Conservation (phyloP, 2,329 filamentous ascomycete species). For the Paecilomyces fulvus region DNA sequence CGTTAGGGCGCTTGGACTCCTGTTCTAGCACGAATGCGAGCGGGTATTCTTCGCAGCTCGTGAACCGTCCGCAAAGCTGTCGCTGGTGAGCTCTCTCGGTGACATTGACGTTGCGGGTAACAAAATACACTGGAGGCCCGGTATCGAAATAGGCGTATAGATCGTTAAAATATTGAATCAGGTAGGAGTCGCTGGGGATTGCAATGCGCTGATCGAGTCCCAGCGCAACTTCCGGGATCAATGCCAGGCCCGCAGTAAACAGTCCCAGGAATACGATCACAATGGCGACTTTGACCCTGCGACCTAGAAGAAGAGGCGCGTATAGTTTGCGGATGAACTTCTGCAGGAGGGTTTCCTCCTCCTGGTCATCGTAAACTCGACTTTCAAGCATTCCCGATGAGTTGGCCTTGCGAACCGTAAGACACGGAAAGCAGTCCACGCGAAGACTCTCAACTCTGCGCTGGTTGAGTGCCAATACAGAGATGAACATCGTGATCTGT, state of each 20-base stretch:
- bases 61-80: slow-evolving; percentile 83
- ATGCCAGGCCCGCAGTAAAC: slow-evolving; percentile 73
- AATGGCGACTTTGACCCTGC: slow-evolving; percentile 68
- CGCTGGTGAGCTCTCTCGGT: slow-evolving; percentile 70
- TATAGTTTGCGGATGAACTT: slow-evolving; percentile 85
- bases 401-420: slow-evolving; percentile 69
- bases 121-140: slow-evolving; percentile 93
- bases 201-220: slow-evolving; percentile 92
- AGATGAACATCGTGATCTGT: slow-evolving; percentile 95
- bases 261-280: slow-evolving; percentile 77
- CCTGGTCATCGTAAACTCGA: slow-evolving; percentile 58
- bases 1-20: slow-evolving; percentile 78
- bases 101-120: slow-evolving; percentile 71
- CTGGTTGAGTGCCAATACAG: slow-evolving; percentile 85
- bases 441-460: slow-evolving; percentile 78
- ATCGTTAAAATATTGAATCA: slow-evolving; percentile 95
- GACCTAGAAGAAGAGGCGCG: slow-evolving; percentile 70
- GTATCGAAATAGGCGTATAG: slow-evolving; percentile 85
- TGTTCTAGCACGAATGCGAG: slow-evolving; percentile 86
- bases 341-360: slow-evolving; percentile 76
- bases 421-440: slow-evolving; percentile 85
- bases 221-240: slow-evolving; percentile 76
- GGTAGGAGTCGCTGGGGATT: slow-evolving; percentile 84
- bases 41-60: slow-evolving; percentile 74
- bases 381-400: slow-evolving; percentile 56